Base-by-base conservation (phyloP, 2,329 filamentous ascomycete species). In the Leptoxyphium fumago region DNA sequence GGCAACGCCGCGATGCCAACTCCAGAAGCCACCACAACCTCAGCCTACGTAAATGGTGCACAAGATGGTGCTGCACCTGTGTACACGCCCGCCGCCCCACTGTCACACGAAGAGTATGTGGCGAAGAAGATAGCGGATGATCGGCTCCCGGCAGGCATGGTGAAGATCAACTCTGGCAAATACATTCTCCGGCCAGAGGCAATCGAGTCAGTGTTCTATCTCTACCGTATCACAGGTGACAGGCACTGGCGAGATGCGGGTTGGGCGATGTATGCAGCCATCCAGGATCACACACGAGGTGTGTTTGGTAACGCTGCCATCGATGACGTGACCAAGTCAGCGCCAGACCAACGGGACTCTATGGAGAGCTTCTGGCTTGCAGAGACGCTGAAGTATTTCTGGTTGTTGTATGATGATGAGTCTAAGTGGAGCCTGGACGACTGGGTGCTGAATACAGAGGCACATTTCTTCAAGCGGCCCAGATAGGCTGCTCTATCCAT, bases 361-460 rank as follows among this genome's bases (percentile, higher is more conserved):
- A 88, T 89, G 83, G 82, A 94, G 66, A 88, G 82, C 56, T 94
- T 93, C 63, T 94, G 87, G 57, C 70, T 86, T 48, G 83, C 83
- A 2, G 87, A 94, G 70, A 94, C 86, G 36, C 68, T 94, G 53
- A 95, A 94, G 69, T 94, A 94, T 59, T 94, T 91, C 52, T 94
- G 86, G 60, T 62, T 94, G 45, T 70, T 94, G 41, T 94, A 84
- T 60, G 77, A 77, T 17, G 72, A 78, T 45, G 79, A 82, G 0
- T 69, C 73, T n/a, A 53, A 78, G 28, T 66, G 83, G 36, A 80
- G 70, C 54, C 60, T 85, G 55, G 81, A 86, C 58, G 72, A 82
- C 8, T 84, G 69, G 58, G 77, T 84, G 34, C 64, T 82, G 56
- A 75, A 73, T 52, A 74, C 72, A 0, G 72, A 73, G 50, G 72